Evolutionary conservation across 352 stramenopile species (phyloP).

Genomic region (Phytophthora fragariae): DNA sequence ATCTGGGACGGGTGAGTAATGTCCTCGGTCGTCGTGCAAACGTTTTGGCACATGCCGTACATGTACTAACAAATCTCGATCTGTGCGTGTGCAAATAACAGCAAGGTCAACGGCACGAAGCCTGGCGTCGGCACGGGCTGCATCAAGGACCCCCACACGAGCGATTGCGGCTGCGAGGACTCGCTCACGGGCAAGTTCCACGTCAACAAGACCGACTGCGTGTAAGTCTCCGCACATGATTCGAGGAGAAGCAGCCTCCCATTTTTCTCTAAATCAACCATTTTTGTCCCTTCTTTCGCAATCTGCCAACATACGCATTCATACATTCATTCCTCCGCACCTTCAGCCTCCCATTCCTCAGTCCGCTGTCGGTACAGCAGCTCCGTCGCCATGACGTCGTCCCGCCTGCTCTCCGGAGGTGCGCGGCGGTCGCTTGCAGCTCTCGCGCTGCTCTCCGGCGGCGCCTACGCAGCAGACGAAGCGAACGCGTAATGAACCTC

Average conservation of each 20-base stretch:
- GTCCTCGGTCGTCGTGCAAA: no score
- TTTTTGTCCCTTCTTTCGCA: background rate
- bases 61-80: background rate
- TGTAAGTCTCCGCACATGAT: background rate
- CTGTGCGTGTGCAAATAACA: constrained; percentile 3
- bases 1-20: constrained; percentile 40
- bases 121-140: constrained; percentile 34
- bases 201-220: constrained; percentile 32
- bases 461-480: constrained; percentile 51
- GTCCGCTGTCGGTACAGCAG: background rate
- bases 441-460: constrained; percentile 37
- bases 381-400: constrained; percentile 15
- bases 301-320: no score
- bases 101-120: constrained; percentile 19
- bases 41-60: background rate
- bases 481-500: constrained; percentile 50
- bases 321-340: background rate
- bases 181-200: constrained; percentile 41
- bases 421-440: constrained; percentile 28
- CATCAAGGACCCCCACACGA: constrained; percentile 35
- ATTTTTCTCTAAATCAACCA: background rate
- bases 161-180: constrained; percentile 43
- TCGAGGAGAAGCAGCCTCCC: background rate
- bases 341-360: background rate
- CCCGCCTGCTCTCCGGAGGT: constrained; percentile 27